These are phyloP conservation scores for Suillus discolor DNA, from an alignment of 768 basidiomycete genomes.

Conservation along the genomic window DNA sequence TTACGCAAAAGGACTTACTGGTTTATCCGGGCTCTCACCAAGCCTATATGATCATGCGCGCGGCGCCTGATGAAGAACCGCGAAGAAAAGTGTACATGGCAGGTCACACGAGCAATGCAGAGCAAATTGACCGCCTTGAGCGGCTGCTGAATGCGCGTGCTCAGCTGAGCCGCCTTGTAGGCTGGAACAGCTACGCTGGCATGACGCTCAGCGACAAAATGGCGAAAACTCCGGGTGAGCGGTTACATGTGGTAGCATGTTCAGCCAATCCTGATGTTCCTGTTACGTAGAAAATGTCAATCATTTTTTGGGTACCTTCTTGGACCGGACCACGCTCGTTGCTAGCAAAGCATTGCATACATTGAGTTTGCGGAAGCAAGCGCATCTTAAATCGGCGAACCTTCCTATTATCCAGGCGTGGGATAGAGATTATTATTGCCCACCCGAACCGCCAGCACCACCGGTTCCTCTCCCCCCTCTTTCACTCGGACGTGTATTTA, in stretches of 20 bases:
- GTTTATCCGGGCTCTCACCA: constrained; percentile 88
- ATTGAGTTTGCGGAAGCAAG: constrained; percentile 72
- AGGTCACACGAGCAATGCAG: constrained; percentile 70
- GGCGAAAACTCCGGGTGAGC: constrained; percentile 88
- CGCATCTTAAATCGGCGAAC: constrained; percentile 58
- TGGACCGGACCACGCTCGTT: constrained; percentile 77
- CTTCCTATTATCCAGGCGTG: constrained; percentile 84
- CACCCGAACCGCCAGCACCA: constrained; percentile 75
- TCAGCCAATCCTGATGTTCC: constrained; percentile 7
- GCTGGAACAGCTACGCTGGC: constrained; percentile 82
- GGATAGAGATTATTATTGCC: constrained; percentile 95
- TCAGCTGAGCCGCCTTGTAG: constrained; percentile 82
- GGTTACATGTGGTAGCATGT: constrained; percentile 1
- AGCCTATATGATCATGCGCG: constrained; percentile 91
- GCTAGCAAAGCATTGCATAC: constrained; percentile 74
- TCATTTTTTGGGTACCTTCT: constrained; percentile 80
- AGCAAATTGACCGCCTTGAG: constrained; percentile 80
- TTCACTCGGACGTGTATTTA: constrained; percentile 89
- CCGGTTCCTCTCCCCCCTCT: constrained; percentile 72
- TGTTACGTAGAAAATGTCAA: constrained; percentile 70
- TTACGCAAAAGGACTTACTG: constrained; percentile 72
- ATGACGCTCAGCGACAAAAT: constrained; percentile 94
- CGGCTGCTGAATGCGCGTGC: constrained; percentile 73
- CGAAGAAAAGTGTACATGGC: constrained; percentile 83
- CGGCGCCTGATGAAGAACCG: constrained; percentile 83